Conservation (phyloP, 2,329 filamentous ascomycete genomes). For the Cladophialophora exuberans region DNA sequence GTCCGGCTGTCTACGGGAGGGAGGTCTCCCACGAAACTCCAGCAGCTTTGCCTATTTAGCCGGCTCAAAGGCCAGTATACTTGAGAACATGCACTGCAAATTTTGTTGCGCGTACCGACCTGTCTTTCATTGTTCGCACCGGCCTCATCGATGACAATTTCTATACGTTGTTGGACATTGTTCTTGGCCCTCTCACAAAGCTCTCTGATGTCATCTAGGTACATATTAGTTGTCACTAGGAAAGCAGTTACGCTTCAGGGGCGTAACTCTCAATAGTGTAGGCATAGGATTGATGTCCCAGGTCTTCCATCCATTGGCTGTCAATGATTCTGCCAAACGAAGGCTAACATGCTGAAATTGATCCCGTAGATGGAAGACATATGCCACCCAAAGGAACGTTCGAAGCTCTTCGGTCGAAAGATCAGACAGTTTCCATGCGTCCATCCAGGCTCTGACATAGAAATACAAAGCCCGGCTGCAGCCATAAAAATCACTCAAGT, state of each 20-base stretch:
- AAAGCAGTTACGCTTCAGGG: neutral
- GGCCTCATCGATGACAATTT: neutral
- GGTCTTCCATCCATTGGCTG: neutral
- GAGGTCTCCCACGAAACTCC: neutral
- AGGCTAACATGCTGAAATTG: constrained; percentile 1
- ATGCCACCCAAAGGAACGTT: constrained; percentile 7
- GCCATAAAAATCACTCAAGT: constrained; percentile 16
- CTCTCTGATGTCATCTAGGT: constrained; percentile 4
- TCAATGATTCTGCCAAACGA: neutral
- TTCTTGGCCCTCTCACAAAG: neutral
- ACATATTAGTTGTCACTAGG: neutral
- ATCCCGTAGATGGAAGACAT: constrained; percentile 1
- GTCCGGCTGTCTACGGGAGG: neutral
- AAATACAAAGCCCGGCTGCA: constrained; percentile 6
- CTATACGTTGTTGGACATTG: neutral
- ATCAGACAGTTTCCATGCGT: neutral
- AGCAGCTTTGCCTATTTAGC: neutral
- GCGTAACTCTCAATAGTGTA: neutral
- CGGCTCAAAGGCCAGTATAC: constrained; percentile 6
- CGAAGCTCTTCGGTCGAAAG: neutral
- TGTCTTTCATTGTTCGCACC: neutral
- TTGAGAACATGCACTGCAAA: neutral
- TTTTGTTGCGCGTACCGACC: neutral
- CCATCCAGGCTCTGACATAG: constrained; percentile 5
- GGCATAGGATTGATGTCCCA: constrained; percentile 19